Conservation (phyloP, 2,329 filamentous ascomycete genomes). For the Cryphonectria nitschkei region DNA sequence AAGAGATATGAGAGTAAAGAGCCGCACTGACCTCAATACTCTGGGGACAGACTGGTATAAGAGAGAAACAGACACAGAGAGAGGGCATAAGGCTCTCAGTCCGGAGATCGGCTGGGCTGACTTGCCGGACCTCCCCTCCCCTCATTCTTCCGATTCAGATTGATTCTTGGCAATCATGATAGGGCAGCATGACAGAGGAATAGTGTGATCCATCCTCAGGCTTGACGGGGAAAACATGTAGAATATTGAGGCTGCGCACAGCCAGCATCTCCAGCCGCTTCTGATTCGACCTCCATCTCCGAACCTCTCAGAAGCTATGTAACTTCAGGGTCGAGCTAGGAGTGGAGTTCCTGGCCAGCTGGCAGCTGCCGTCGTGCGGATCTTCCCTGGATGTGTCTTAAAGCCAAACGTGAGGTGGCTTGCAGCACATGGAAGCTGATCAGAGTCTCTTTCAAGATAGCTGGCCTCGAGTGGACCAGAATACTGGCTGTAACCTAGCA, state of each 20-base stretch:
- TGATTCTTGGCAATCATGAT: neutral
- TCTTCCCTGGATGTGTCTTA: neutral
- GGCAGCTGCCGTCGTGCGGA: neutral
- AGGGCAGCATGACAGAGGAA: neutral
- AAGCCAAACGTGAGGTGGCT: neutral
- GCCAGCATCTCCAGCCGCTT: neutral
- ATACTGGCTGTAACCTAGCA: constrained; percentile 5
- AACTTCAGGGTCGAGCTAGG: neutral
- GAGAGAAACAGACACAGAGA: neutral
- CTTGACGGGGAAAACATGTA: neutral
- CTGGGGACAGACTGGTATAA: constrained; percentile 1
- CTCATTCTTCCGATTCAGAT: neutral
- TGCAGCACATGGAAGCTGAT: neutral
- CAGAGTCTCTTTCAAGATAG: neutral
- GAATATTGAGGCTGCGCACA: neutral
- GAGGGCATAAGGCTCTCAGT: constrained; percentile 6
- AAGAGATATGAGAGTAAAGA: neutral
- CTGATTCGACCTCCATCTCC: neutral
- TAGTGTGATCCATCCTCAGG: neutral
- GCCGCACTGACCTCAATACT: neutral
- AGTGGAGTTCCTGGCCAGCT: neutral
- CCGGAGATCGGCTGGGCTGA: neutral
- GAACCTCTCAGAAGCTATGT: neutral
- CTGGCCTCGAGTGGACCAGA: neutral
- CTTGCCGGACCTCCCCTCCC: neutral